Conservation (phyloP, 257 asterid genomes). For the Dorcoceras hygrometricum region DNA sequence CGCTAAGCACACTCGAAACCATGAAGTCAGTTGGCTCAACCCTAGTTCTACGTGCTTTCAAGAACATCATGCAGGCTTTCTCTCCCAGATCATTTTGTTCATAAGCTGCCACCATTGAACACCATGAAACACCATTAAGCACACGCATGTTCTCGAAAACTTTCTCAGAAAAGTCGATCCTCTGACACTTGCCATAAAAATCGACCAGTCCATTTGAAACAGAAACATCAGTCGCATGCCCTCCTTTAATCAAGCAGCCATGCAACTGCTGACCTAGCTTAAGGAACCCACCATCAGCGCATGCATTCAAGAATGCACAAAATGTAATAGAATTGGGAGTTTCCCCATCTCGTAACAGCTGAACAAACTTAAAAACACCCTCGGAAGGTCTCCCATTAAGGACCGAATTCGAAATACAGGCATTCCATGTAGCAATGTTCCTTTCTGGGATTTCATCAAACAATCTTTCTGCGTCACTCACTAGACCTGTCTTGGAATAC, state of each 20-base stretch:
- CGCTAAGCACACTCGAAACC: slow-evolving; percentile 80
- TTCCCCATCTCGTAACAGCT: slow-evolving; percentile 41
- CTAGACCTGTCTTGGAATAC: slow-evolving; percentile 51
- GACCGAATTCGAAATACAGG: slow-evolving; percentile 66
- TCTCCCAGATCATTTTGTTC: slow-evolving; percentile 77
- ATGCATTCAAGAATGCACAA: slow-evolving; percentile 77
- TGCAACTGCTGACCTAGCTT: slow-evolving; percentile 67
- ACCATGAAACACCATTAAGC: slow-evolving; percentile 76
- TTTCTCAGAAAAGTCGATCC: slow-evolving; percentile 43
- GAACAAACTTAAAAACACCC: slow-evolving; percentile 48
- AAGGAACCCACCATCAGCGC: slow-evolving; percentile 55
- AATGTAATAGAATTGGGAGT: slow-evolving; percentile 74
- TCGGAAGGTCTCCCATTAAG: slow-evolving; percentile 45
- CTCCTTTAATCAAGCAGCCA: slow-evolving; percentile 50
- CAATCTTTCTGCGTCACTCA: slow-evolving; percentile 47
- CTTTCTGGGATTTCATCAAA: slow-evolving; percentile 72
- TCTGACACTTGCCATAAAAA: slow-evolving; percentile 72
- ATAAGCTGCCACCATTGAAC: slow-evolving; percentile 70
- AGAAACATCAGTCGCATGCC: slow-evolving; percentile 54
- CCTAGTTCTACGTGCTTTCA: slow-evolving; percentile 43
- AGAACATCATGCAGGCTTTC: slow-evolving; percentile 52
- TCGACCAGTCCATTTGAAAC: slow-evolving; percentile 71
- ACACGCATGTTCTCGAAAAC: slow-evolving; percentile 50
- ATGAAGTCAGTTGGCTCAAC: slow-evolving; percentile 60
- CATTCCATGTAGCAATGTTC: slow-evolving; percentile 85